A percentile compares a stretch with the other conserved stretches of the same genome.
phyloP scores from a whole-genome alignment of 140 eudicot species.

The Anethum foeniculum region DNA sequence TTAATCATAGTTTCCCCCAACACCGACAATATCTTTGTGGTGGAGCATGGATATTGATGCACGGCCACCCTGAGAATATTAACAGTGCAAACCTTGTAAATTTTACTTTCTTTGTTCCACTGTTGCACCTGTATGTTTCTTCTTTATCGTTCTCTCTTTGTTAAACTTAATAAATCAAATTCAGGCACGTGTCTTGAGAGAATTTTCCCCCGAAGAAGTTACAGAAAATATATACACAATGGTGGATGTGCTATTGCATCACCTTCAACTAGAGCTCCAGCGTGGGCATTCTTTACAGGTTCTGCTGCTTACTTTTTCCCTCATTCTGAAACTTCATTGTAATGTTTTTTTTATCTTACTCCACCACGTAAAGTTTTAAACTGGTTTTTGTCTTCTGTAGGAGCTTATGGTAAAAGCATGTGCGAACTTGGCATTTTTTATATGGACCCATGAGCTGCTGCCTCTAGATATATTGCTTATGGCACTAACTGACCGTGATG shows the following conservation, averaged over 20 bases:
- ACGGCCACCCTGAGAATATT: conserved; percentile 76
- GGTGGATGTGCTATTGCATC: conserved; percentile 89
- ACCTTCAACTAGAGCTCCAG: conserved; percentile 68
- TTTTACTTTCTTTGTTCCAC: background rate
- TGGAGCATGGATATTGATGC: conserved; percentile 94
- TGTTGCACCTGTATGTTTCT: background rate
- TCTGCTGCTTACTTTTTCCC: background rate
- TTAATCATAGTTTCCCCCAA: conserved; percentile 62
- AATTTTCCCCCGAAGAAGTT: conserved; percentile 89
- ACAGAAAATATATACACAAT: conserved; percentile 72
- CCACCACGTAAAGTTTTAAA: background rate
- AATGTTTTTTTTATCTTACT: background rate
- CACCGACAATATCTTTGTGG: conserved; percentile 84
- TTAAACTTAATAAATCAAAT: background rate
- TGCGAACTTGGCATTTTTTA: conserved; percentile 63
- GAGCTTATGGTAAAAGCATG: conserved; percentile 72
- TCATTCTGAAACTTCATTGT: background rate
- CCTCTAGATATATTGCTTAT: conserved; percentile 83
- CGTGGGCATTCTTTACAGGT: conserved; percentile 84
- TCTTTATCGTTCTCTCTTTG: conserved; percentile 7
- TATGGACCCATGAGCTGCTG: conserved; percentile 89
- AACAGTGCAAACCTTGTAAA: conserved; percentile 73
- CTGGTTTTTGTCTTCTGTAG: conserved; percentile 29
- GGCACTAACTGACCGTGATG: conserved; percentile 84
- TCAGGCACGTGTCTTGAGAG: conserved; percentile 85